Evolutionary conservation across 2,329 filamentous ascomycete species (phyloP).

Genomic region (Lasiodiplodia citricola): DNA sequence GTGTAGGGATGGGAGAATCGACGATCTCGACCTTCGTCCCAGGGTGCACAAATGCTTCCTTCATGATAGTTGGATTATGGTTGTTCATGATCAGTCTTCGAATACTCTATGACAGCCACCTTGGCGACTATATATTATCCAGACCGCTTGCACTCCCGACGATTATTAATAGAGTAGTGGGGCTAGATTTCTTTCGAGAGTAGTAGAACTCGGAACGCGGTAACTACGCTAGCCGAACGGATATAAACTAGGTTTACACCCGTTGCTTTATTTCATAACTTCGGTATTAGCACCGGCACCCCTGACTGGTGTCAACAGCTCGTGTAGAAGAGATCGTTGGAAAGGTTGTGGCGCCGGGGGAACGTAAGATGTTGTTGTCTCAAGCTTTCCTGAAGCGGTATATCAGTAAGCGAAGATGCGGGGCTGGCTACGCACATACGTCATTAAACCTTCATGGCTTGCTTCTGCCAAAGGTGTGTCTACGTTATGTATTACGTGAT

Average conservation of each 20-base stretch:
- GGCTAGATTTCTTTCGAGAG: neutral
- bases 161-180: conserved; percentile 15
- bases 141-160: neutral
- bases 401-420: neutral
- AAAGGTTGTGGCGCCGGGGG: neutral
- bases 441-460: too few relatives aligned
- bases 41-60: conserved; percentile 35
- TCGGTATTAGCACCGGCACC: neutral
- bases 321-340: neutral
- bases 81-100: neutral
- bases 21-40: conserved; percentile 43
- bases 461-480: too few relatives aligned
- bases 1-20: conserved; percentile 40
- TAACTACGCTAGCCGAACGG: neutral
- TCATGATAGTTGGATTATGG: conserved; percentile 31
- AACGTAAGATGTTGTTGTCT: neutral
- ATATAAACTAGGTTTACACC: neutral
- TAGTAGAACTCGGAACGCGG: neutral
- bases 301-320: neutral
- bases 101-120: neutral
- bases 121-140: neutral
- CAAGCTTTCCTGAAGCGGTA: neutral
- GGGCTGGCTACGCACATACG: neutral
- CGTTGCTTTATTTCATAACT: neutral
- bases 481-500: too few relatives aligned